These are phyloP conservation scores for Gynochthodes officinalis DNA, from an alignment of 257 asterid genomes.

Conservation along the genomic window DNA sequence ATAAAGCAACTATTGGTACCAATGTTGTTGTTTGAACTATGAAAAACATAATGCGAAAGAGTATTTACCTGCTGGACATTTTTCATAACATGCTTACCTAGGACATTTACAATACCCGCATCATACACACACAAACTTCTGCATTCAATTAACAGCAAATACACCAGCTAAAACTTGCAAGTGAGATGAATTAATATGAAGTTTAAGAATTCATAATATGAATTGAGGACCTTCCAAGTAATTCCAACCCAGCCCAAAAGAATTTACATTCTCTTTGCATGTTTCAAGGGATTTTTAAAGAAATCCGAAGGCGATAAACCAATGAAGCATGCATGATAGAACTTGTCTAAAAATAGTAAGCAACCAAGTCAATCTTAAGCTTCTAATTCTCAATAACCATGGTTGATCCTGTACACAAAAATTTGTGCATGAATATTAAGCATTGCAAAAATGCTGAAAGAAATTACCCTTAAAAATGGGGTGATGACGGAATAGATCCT, in stretches of 20 bases:
- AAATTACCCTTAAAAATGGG: slow-evolving; percentile 45
- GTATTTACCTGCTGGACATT: slow-evolving; percentile 58
- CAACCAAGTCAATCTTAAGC: background rate
- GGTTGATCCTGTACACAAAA: background rate
- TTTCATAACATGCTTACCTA: slow-evolving; percentile 62
- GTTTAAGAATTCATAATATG: background rate
- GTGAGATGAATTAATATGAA: background rate
- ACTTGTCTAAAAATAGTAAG: background rate
- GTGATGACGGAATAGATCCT: slow-evolving; percentile 62
- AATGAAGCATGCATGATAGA: background rate
- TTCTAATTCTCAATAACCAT: background rate
- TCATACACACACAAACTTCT: slow-evolving; percentile 1
- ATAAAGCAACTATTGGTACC: no score
- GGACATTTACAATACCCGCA: slow-evolving; percentile 44
- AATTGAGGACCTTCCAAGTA: background rate
- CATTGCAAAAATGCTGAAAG: background rate
- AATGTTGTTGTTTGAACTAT: no score
- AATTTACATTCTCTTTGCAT: background rate
- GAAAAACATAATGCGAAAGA: background rate
- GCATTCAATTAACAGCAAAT: background rate
- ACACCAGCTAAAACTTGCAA: background rate
- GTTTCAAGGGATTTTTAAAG: background rate
- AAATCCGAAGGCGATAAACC: background rate
- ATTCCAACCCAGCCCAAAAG: background rate
- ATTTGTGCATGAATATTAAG: background rate